Conservation (phyloP, 75 land plant species). For the Sequoia sempervirens region DNA sequence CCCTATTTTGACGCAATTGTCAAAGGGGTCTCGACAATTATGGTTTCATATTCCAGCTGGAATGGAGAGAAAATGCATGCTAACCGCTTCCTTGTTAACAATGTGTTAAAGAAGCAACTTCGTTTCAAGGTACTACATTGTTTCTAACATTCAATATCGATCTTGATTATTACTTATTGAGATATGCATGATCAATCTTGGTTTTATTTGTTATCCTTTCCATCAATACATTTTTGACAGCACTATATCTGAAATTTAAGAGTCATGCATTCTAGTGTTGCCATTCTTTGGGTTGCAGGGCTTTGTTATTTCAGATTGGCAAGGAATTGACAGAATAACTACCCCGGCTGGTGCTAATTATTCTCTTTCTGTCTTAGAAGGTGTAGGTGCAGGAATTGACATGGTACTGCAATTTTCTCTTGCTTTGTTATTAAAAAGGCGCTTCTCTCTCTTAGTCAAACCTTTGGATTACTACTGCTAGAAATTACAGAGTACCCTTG, state of each 20-base stretch:
- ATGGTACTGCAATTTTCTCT: conserved; percentile 27
- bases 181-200: not conserved
- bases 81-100: conserved; percentile 22
- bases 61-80: conserved; percentile 63
- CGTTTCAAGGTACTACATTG: conserved; percentile 19
- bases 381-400: conserved; percentile 46
- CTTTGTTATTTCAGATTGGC: conserved; percentile 50
- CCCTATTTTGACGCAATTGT: conserved; percentile 38
- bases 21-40: conserved; percentile 54
- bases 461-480: not conserved
- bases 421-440: not conserved
- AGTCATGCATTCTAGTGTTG: not conserved
- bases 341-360: conserved; percentile 33
- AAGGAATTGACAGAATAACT: conserved; percentile 42
- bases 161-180: not conserved
- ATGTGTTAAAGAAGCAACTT: conserved; percentile 26
- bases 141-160: not conserved
- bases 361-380: conserved; percentile 26
- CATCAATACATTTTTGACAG: not conserved
- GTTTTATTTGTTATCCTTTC: not conserved
- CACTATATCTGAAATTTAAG: not conserved
- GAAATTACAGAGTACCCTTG: not conserved
- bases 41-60: conserved; percentile 59
- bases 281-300: conserved; percentile 23
- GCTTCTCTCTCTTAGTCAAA: too few species aligned